A percentile compares a stretch with the other conserved stretches of the same genome.
phyloP scores from a whole-genome alignment of 2,329 filamentous ascomycete species.

The Aureobasidium subglaciale region DNA sequence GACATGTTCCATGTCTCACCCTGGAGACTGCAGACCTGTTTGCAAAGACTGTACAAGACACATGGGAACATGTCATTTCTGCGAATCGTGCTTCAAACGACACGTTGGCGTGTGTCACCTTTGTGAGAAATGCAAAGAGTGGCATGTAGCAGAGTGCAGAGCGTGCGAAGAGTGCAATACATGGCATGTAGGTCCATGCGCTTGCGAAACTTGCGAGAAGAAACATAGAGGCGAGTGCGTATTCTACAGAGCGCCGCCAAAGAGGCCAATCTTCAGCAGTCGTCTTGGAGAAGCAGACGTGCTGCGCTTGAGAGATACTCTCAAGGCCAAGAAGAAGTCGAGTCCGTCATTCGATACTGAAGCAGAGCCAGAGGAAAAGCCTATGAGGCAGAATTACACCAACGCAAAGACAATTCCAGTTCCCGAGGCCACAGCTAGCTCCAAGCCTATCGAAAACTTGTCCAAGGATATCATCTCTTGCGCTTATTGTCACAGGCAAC shows the following conservation, averaged over 20 bases:
- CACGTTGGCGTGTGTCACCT: background rate
- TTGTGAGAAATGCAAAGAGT: background rate
- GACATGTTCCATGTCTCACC: background rate
- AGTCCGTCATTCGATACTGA: background rate
- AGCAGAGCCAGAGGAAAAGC: background rate
- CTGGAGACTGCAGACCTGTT: background rate
- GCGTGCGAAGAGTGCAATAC: background rate
- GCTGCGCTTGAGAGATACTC: too few relatives aligned
- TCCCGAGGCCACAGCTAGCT: too few relatives aligned
- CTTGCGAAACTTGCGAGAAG: background rate
- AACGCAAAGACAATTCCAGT: background rate
- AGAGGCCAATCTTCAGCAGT: too few relatives aligned
- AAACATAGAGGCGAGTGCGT: background rate
- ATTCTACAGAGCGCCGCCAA: background rate
- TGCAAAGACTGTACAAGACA: background rate
- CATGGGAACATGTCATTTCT: background rate
- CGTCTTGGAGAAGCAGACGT: background rate
- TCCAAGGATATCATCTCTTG: too few relatives aligned
- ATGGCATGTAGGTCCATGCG: background rate
- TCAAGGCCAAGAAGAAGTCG: too few relatives aligned
- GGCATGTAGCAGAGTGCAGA: background rate
- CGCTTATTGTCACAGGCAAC: too few relatives aligned
- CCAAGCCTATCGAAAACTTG: too few relatives aligned
- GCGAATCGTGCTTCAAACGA: background rate
- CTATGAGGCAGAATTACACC: background rate